phyloP scores from a whole-genome alignment of 148 eudicot genomes.

The Oxyria digyna region DNA sequence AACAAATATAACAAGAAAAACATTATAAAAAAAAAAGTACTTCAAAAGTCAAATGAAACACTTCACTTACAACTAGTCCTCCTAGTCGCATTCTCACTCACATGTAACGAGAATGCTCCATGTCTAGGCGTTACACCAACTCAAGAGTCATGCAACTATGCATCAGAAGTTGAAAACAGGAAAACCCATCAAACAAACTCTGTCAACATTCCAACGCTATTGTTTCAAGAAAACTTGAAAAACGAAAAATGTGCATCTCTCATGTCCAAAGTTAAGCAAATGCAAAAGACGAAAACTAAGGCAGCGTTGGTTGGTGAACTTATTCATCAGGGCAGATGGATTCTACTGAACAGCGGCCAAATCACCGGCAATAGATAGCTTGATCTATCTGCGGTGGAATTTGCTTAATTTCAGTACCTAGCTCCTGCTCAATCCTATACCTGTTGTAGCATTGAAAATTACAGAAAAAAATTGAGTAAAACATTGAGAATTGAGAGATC shows the following conservation, averaged over 20 bases:
- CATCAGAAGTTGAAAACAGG: not conserved
- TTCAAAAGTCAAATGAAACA: too few relatives aligned
- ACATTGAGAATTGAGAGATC: not conserved
- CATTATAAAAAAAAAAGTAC: too few relatives aligned
- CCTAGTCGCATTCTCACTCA: too few relatives aligned
- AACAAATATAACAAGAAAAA: too few relatives aligned
- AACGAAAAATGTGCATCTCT: not conserved
- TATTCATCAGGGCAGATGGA: not conserved
- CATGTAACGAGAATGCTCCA: not conserved
- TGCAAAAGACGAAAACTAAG: not conserved
- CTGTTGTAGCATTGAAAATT: slow-evolving; percentile 22
- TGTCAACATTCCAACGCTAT: not conserved
- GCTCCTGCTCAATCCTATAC: slow-evolving; percentile 91
- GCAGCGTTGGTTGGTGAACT: not conserved
- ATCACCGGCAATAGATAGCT: slow-evolving; percentile 65
- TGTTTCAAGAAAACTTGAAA: not conserved
- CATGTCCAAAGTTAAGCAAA: not conserved
- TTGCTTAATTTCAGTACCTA: slow-evolving; percentile 92
- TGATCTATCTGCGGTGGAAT: slow-evolving; percentile 90
- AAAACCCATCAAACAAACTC: not conserved
- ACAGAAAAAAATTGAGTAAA: not conserved
- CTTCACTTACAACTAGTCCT: too few relatives aligned
- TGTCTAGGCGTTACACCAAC: not conserved
- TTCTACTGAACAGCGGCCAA: not conserved
- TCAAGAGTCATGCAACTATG: not conserved